These are phyloP conservation scores for Crepidotus variabilis DNA, from an alignment of 768 basidiomycete species.

Conservation along the genomic window DNA sequence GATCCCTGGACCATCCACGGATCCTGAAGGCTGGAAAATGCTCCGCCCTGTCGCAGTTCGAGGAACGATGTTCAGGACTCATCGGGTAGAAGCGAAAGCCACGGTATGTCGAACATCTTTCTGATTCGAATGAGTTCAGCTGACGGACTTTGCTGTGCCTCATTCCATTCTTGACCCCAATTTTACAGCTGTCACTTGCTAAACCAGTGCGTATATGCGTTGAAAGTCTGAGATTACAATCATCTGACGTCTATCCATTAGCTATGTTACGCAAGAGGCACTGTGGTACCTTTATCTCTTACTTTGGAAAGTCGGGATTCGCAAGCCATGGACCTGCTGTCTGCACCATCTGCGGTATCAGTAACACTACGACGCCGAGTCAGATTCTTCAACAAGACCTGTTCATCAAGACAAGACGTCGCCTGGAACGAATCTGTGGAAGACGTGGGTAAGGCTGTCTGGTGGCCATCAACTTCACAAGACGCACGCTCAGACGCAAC, in stretches of 20 bases:
- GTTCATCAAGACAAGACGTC: slow-evolving; percentile 31
- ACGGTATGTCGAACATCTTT: slow-evolving; percentile 28
- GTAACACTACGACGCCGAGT: slow-evolving; percentile 38
- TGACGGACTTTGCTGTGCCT: background rate
- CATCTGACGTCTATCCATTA: slow-evolving; percentile 16
- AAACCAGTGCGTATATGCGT: slow-evolving; percentile 34
- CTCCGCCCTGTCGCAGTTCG: slow-evolving; percentile 35
- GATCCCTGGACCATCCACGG: slow-evolving; percentile 41
- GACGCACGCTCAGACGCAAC: slow-evolving; percentile 24
- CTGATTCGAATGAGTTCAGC: background rate
- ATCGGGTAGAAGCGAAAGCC: slow-evolving; percentile 36
- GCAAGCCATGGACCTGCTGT: slow-evolving; percentile 37
- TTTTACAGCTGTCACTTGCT: slow-evolving; percentile 37
- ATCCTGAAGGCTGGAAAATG: slow-evolving; percentile 53
- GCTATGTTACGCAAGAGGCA: slow-evolving; percentile 48
- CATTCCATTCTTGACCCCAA: slow-evolving; percentile 1
- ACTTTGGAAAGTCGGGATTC: slow-evolving; percentile 36
- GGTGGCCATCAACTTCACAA: slow-evolving; percentile 40
- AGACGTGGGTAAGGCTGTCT: slow-evolving; percentile 39
- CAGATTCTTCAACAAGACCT: slow-evolving; percentile 36
- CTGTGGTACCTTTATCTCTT: slow-evolving; percentile 42
- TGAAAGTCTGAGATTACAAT: background rate
- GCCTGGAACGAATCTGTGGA: slow-evolving; percentile 44
- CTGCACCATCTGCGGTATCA: slow-evolving; percentile 34
- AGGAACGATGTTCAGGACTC: slow-evolving; percentile 36